These are phyloP conservation scores for Saccharomycopsis crataegensis DNA, from an alignment of 1,139 yeast species.

Conservation along the genomic window DNA sequence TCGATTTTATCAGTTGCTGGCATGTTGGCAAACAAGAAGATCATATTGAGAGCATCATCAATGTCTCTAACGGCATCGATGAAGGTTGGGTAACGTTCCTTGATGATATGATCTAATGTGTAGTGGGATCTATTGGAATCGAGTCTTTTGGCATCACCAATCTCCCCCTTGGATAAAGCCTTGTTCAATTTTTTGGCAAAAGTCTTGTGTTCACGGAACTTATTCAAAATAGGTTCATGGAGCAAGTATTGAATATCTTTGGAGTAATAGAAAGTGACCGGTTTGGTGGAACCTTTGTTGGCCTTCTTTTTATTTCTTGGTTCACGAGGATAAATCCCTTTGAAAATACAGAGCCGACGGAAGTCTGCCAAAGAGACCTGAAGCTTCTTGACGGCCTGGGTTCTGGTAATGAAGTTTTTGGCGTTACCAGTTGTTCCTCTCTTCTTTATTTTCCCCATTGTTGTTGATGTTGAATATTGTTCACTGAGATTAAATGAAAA, in stretches of 20 bases:
- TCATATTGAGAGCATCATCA: slow-evolving; percentile 93
- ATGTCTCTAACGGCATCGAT: slow-evolving; percentile 86
- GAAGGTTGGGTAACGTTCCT: slow-evolving; percentile 93
- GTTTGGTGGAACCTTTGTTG: slow-evolving; percentile 93
- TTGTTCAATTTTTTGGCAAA: slow-evolving; percentile 85
- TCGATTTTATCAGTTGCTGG: slow-evolving; percentile 87
- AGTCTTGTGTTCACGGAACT: slow-evolving; percentile 92
- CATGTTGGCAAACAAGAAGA: slow-evolving; percentile 86
- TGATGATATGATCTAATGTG: slow-evolving; percentile 81
- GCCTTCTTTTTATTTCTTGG: slow-evolving; percentile 96
- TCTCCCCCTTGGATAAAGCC: slow-evolving; percentile 90
- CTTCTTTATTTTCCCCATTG: slow-evolving; percentile 47
- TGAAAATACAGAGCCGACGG: slow-evolving; percentile 94
- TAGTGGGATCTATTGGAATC: slow-evolving; percentile 79
- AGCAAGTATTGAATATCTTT: slow-evolving; percentile 91
- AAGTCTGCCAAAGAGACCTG: slow-evolving; percentile 97
- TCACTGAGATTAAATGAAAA: too few relatives aligned
- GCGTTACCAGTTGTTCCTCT: slow-evolving; percentile 87
- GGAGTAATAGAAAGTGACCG: slow-evolving; percentile 86
- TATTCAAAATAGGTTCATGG: slow-evolving; percentile 90
- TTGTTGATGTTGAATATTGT: not conserved
- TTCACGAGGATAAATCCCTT: slow-evolving; percentile 94
- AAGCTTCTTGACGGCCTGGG: slow-evolving; percentile 87
- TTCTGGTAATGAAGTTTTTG: slow-evolving; percentile 85
- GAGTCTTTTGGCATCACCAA: slow-evolving; percentile 77